A percentile compares a stretch with the other conserved stretches of the same genome.
Conservation (phyloP, 192 early-diverging fungal genomes). For the Chytriomyces sp. region DNA sequence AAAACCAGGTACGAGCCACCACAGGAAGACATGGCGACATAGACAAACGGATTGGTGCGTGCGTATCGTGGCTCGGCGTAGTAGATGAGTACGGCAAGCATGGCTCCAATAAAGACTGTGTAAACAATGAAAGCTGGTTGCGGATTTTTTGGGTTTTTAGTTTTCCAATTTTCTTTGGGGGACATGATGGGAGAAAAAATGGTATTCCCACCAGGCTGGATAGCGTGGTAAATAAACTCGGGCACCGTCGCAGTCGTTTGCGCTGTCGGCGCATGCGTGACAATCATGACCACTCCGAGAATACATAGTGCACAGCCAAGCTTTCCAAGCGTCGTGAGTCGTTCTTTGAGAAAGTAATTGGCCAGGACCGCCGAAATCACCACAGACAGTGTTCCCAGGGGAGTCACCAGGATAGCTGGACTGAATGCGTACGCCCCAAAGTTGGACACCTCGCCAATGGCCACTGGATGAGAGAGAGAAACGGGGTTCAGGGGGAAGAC, state of each 20-base stretch:
- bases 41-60: constrained; percentile 56
- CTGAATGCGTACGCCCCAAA: constrained; percentile 96
- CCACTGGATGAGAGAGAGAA: constrained; percentile 58
- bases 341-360: constrained; percentile 66
- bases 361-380: constrained; percentile 76
- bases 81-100: constrained; percentile 53
- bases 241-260: constrained; percentile 47
- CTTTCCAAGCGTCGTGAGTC: constrained; percentile 62
- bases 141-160: neutral
- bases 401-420: constrained; percentile 93
- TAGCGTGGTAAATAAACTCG: constrained; percentile 51
- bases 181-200: neutral
- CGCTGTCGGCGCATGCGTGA: constrained; percentile 54
- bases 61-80: constrained; percentile 66
- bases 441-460: constrained; percentile 91
- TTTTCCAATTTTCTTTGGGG: neutral
- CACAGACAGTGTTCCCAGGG: constrained; percentile 89
- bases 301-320: constrained; percentile 70
- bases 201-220: constrained; percentile 52
- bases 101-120: constrained; percentile 46
- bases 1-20: constrained; percentile 69
- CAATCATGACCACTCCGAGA: constrained; percentile 61
- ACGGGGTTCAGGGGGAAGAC: neutral
- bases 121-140: constrained; percentile 56
- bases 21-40: constrained; percentile 57